Evolutionary conservation across 1,139 yeast species (phyloP).

Genomic region (Hansenula lynferdii): DNA sequence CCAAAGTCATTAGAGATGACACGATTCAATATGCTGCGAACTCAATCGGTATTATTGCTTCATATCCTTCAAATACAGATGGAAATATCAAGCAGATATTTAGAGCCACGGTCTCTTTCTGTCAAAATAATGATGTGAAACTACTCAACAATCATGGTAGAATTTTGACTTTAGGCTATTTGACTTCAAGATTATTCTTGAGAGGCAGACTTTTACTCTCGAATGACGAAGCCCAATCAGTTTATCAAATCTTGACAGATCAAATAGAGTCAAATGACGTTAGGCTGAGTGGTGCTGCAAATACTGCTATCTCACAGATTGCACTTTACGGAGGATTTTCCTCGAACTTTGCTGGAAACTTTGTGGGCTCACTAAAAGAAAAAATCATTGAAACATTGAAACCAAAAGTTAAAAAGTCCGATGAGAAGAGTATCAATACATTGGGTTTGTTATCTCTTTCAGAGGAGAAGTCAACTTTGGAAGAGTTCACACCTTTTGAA

Average conservation of each 20-base stretch:
- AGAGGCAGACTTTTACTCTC: constrained; percentile 29
- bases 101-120: constrained; percentile 4
- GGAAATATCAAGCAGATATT: constrained; percentile 14
- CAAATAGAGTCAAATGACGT: constrained; percentile 15
- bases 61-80: constrained; percentile 34
- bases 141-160: constrained; percentile 22
- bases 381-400: constrained; percentile 31
- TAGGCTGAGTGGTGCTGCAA: constrained; percentile 27
- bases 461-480: constrained; percentile 17
- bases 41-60: constrained; percentile 50
- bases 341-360: constrained; percentile 21
- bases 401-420: constrained; percentile 47
- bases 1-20: constrained; percentile 18
- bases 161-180: constrained; percentile 38
- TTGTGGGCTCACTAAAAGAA: constrained; percentile 13
- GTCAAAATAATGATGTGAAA: constrained; percentile 6
- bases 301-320: constrained; percentile 50
- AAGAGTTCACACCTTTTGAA: constrained; percentile 31
- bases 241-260: constrained; percentile 13
- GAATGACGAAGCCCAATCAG: not conserved
- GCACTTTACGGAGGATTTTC: constrained; percentile 59
- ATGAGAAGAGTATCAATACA: constrained; percentile 52
- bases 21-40: constrained; percentile 35
- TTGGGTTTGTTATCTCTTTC: constrained; percentile 53
- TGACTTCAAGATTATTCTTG: constrained; percentile 47